Evolutionary conservation across 2,329 filamentous ascomycete genomes (phyloP).

Genomic region (Phaeosphaeria sp.): DNA sequence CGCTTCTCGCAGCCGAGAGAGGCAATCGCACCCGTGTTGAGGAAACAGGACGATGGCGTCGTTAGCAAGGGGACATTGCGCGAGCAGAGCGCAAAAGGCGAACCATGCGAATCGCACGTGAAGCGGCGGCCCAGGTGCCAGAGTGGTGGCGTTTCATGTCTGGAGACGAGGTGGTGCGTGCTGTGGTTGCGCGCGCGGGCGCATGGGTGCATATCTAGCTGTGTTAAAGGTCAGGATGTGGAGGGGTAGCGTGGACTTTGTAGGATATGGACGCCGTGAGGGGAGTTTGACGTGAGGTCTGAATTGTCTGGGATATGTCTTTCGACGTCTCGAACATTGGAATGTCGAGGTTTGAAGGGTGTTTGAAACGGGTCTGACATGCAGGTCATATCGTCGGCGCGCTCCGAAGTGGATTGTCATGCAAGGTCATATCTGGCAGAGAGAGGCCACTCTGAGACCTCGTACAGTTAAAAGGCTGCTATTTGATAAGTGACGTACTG

Average conservation of each 20-base stretch:
- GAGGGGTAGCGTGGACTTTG: not conserved
- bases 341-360: not conserved
- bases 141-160: constrained; percentile 4
- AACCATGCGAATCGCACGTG: constrained; percentile 8
- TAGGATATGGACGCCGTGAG: not conserved
- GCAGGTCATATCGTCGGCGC: not conserved
- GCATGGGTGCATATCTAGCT: not conserved
- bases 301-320: not conserved
- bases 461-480: not conserved
- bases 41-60: not conserved
- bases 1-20: not conserved
- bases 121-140: constrained; percentile 3
- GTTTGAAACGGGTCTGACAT: not conserved
- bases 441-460: not conserved
- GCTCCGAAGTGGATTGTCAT: not conserved
- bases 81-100: not conserved
- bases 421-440: not conserved
- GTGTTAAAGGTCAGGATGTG: not conserved
- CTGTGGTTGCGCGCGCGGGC: not conserved
- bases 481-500: not conserved
- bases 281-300: not conserved
- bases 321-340: not conserved
- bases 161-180: not conserved
- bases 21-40: not conserved
- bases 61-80: not conserved